Conservation (phyloP, 768 basidiomycete genomes). For the Mycena belliarum region DNA sequence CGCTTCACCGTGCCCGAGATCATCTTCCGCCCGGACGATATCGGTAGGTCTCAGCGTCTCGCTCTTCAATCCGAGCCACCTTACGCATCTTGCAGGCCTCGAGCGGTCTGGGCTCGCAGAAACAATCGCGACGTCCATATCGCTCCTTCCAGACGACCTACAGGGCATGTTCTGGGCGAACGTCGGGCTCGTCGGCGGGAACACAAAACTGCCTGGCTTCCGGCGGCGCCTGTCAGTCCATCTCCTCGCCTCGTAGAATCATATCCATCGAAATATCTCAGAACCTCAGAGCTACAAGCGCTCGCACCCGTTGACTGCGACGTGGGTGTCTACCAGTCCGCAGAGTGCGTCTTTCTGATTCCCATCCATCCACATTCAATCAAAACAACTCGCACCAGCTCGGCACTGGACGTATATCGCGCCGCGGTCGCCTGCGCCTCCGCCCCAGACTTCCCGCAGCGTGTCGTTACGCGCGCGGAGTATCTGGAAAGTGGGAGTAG, state of each 20-base stretch:
- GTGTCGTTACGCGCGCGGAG: slow-evolving; percentile 69
- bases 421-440: slow-evolving; percentile 61
- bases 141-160: slow-evolving; percentile 72
- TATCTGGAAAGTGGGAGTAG: slow-evolving; percentile 83
- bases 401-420: slow-evolving; percentile 65
- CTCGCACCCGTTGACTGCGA: slow-evolving; percentile 83
- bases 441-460: slow-evolving; percentile 48
- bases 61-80: slow-evolving; percentile 11
- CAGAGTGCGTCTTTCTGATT: slow-evolving; percentile 66
- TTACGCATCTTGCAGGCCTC: slow-evolving; percentile 49
- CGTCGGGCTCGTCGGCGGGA: slow-evolving; percentile 88
- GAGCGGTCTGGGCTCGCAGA: slow-evolving; percentile 79
- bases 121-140: slow-evolving; percentile 76
- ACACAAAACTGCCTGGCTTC: slow-evolving; percentile 74
- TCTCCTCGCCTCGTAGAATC: slow-evolving; percentile 5
- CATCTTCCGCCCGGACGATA: slow-evolving; percentile 86
- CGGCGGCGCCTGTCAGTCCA: slow-evolving; percentile 69
- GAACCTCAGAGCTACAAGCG: slow-evolving; percentile 70
- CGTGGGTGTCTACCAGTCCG: slow-evolving; percentile 68
- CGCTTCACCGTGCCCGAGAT: slow-evolving; percentile 92
- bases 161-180: slow-evolving; percentile 96
- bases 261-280: slow-evolving; percentile 29
- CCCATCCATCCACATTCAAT: neutral
- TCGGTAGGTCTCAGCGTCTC: slow-evolving; percentile 54
- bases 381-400: too few relatives aligned